Evolutionary conservation across 108 stramenopile species (phyloP).

Genomic region (Schizochytrium sp.): DNA sequence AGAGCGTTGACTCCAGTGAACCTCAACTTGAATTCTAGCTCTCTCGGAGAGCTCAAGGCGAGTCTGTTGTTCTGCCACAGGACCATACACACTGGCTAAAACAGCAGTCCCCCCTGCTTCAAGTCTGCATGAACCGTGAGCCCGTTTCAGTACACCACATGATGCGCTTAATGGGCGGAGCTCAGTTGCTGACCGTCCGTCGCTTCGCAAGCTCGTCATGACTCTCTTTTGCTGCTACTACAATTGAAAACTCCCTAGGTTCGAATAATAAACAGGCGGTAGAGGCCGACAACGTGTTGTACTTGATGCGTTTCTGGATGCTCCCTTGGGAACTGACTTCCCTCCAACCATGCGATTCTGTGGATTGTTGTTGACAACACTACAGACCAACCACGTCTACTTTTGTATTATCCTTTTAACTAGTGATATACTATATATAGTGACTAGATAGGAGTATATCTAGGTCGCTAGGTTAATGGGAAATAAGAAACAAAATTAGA

Average conservation of each 20-base stretch:
- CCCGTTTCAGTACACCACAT: conserved; percentile 1
- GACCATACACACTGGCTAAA: conserved; percentile 36
- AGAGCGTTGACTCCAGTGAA: neutral
- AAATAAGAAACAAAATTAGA: too few species aligned
- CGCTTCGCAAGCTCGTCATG: neutral
- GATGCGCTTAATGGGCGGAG: conserved; percentile 25
- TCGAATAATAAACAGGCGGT: neutral
- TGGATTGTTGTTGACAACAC: too few species aligned
- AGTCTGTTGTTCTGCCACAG: conserved; percentile 1
- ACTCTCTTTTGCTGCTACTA: neutral
- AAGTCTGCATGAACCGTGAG: conserved; percentile 41
- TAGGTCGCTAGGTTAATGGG: too few species aligned
- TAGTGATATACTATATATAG: too few species aligned
- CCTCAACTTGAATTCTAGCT: conserved; percentile 16
- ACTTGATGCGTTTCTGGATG: too few species aligned
- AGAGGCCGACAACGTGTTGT: too few species aligned
- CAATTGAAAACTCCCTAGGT: neutral
- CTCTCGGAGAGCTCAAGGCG: conserved; percentile 45
- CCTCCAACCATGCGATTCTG: too few species aligned
- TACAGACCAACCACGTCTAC: too few species aligned
- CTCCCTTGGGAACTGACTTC: too few species aligned
- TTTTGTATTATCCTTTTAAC: too few species aligned
- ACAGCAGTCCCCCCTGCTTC: conserved; percentile 17
- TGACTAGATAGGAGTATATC: too few species aligned
- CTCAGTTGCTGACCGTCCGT: conserved; percentile 43